These are phyloP conservation scores for Paecilomyces fulvus DNA, from an alignment of 2,329 filamentous ascomycete genomes.

Conservation along the genomic window DNA sequence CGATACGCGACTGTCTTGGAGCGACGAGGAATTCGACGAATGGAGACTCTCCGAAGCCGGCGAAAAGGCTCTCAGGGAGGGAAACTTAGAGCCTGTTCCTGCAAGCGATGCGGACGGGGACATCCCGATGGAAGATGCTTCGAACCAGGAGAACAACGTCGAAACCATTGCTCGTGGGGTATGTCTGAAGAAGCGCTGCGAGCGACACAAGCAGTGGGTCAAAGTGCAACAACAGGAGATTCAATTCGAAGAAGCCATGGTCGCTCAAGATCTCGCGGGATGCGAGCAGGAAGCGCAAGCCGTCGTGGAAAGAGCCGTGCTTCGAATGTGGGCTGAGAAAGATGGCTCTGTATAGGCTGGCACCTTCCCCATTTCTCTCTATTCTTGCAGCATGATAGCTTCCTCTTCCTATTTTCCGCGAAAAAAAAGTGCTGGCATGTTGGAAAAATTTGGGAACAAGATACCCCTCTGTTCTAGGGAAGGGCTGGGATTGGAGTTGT, in stretches of 20 bases:
- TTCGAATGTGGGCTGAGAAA: constrained; percentile 32
- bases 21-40: constrained; percentile 40
- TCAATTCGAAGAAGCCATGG: constrained; percentile 33
- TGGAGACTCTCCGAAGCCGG: constrained; percentile 35
- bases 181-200: constrained; percentile 40
- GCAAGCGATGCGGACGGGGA: constrained; percentile 25
- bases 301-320: constrained; percentile 36
- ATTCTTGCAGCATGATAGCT: not conserved
- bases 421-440: not conserved
- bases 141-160: constrained; percentile 20
- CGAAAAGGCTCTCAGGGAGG: constrained; percentile 31
- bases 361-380: not conserved
- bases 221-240: constrained; percentile 40
- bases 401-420: not conserved
- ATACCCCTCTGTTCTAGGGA: constrained; percentile 1
- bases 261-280: constrained; percentile 29
- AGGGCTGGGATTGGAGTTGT: constrained; percentile 18
- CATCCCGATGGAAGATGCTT: constrained; percentile 24
- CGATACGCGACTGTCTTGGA: constrained; percentile 39
- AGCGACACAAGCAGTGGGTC: constrained; percentile 40
- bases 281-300: constrained; percentile 34
- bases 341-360: constrained; percentile 11
- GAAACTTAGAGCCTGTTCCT: constrained; percentile 24
- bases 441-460: not conserved
- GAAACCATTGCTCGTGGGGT: constrained; percentile 32